Evolutionary conservation across 2,329 filamentous ascomycete genomes (phyloP).

Genomic region (Nemania sp.): DNA sequence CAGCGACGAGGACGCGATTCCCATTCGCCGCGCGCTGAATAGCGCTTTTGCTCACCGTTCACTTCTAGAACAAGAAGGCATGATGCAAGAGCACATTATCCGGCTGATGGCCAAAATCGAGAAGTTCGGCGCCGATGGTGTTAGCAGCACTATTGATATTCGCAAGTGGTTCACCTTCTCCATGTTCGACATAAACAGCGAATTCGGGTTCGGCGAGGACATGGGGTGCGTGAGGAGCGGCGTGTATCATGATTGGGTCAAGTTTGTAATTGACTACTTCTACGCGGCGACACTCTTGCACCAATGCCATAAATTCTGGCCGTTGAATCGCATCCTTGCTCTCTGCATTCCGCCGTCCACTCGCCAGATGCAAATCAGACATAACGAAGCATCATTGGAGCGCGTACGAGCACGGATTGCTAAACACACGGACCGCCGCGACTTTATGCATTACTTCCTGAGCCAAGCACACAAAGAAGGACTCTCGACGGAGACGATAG

Average conservation of each 20-base stretch:
- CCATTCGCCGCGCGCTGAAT: constrained; percentile 9
- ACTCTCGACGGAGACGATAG: constrained; percentile 1
- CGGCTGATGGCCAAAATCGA: constrained; percentile 8
- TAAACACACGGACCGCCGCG: neutral
- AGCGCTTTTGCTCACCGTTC: constrained; percentile 16
- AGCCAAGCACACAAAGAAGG: constrained; percentile 5
- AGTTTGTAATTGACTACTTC: constrained; percentile 5
- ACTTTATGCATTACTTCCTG: constrained; percentile 11
- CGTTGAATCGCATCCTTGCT: constrained; percentile 4
- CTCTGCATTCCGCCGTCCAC: constrained; percentile 6
- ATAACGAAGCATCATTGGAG: constrained; percentile 1
- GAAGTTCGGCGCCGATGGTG: neutral
- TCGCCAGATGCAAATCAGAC: neutral
- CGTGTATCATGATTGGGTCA: constrained; percentile 13
- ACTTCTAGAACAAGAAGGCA: constrained; percentile 17
- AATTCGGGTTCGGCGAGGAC: constrained; percentile 18
- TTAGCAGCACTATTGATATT: constrained; percentile 7
- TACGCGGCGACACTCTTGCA: constrained; percentile 6
- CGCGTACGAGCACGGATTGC: constrained; percentile 9
- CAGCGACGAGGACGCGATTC: constrained; percentile 7
- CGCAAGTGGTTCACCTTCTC: constrained; percentile 15
- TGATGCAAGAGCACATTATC: constrained; percentile 16
- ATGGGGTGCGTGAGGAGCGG: constrained; percentile 7
- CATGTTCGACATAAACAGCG: constrained; percentile 19
- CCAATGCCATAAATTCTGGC: constrained; percentile 12